Conservation (phyloP, 441 rosid species). For the Iberis amara region DNA sequence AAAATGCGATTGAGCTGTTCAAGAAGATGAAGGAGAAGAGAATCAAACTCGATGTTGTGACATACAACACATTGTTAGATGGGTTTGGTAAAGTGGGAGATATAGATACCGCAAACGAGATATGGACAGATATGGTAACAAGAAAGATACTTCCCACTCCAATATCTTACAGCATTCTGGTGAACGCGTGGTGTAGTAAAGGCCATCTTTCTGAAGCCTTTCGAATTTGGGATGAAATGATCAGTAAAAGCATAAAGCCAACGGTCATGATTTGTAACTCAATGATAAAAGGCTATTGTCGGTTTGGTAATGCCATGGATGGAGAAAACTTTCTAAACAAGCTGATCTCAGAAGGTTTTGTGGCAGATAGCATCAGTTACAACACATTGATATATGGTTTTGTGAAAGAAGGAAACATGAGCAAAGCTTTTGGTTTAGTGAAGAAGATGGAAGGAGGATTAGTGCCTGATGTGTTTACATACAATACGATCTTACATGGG, state of each 20-base stretch:
- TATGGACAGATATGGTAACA: constrained; percentile 62
- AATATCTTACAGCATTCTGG: constrained; percentile 58
- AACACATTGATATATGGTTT: constrained; percentile 69
- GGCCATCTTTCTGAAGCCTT: constrained; percentile 56
- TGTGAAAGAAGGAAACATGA: constrained; percentile 63
- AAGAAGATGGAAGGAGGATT: constrained; percentile 56
- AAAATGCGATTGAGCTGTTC: constrained; percentile 49
- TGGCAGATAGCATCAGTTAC: constrained; percentile 62
- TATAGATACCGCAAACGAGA: constrained; percentile 47
- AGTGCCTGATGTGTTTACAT: constrained; percentile 53
- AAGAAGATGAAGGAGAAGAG: constrained; percentile 51
- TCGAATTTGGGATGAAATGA: constrained; percentile 76
- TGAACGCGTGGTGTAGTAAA: constrained; percentile 58
- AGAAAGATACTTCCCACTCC: constrained; percentile 47
- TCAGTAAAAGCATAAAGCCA: constrained; percentile 48
- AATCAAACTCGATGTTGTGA: constrained; percentile 68
- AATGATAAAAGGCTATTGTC: constrained; percentile 66
- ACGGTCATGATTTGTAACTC: constrained; percentile 60
- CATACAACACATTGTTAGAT: constrained; percentile 66
- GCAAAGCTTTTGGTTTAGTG: constrained; percentile 49
- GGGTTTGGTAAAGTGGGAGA: constrained; percentile 76
- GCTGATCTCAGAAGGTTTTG: constrained; percentile 55
- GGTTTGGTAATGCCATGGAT: constrained; percentile 51
- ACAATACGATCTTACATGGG: constrained; percentile 60
- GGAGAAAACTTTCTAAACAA: constrained; percentile 52